These are phyloP conservation scores for Lodderomyces margitis DNA, from an alignment of 1,139 yeast species.

Conservation along the genomic window DNA sequence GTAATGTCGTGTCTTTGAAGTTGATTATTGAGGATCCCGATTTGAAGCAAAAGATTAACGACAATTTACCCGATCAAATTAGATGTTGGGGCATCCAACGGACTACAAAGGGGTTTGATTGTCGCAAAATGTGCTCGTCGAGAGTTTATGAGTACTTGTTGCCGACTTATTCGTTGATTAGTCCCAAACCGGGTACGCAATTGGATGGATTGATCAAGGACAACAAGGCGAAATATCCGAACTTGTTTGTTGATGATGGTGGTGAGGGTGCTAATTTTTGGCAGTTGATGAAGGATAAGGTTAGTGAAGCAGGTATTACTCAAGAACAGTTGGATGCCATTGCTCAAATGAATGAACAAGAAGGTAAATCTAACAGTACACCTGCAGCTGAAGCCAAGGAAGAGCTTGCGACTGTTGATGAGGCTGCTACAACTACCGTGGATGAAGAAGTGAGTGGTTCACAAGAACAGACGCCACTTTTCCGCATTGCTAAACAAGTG, in stretches of 20 bases:
- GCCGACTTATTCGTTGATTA: slow-evolving; percentile 86
- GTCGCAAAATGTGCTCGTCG: slow-evolving; percentile 92
- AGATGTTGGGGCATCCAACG: slow-evolving; percentile 92
- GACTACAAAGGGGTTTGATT: slow-evolving; percentile 88
- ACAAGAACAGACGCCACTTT: neutral
- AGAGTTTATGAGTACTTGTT: slow-evolving; percentile 90
- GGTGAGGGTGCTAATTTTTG: slow-evolving; percentile 74
- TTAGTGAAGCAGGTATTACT: slow-evolving; percentile 47
- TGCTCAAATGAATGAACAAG: neutral
- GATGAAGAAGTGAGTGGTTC: neutral
- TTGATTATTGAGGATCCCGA: slow-evolving; percentile 87
- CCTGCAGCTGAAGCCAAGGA: neutral
- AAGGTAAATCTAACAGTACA: neutral
- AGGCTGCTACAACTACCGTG: too few species aligned
- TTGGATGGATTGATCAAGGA: slow-evolving; percentile 58
- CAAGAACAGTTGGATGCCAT: slow-evolving; percentile 36
- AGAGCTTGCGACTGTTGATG: too few species aligned
- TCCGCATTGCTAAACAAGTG: slow-evolving; percentile 43
- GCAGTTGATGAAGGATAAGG: slow-evolving; percentile 49
- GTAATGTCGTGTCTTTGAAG: slow-evolving; percentile 86
- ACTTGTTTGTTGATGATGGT: slow-evolving; percentile 53
- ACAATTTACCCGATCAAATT: slow-evolving; percentile 75
- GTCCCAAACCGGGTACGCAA: slow-evolving; percentile 78
- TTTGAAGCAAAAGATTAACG: slow-evolving; percentile 69
- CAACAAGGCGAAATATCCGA: slow-evolving; percentile 57